Base-by-base conservation (phyloP, 2,329 filamentous ascomycete species). In the Neoascochyta sp. region DNA sequence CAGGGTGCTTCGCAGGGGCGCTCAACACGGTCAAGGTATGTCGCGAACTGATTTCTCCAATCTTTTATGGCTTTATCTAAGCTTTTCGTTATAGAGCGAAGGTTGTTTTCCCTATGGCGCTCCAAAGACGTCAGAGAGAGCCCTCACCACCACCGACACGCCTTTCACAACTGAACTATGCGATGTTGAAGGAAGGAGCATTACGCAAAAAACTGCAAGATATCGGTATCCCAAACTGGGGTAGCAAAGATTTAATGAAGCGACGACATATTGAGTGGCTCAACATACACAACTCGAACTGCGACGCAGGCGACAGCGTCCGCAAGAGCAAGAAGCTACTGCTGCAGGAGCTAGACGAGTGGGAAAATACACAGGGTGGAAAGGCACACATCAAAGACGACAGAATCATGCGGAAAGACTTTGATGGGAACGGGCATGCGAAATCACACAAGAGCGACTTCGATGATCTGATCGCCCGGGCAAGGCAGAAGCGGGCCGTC, bases 271-370 rank as follows among this genome's bases (percentile, higher is more conserved):
- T 78, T 14, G 92, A 98, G 62, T 98, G 89, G 89, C 74, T 92
- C 29, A 95, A 92, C 20, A 67, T 98, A 11, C 95, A 87, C 83
- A 98, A 98, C 60, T 86, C 93, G 8, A 98, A 98, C 57, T 95
- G 88, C 64, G 92, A 98, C 62, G 83, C 89, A 2, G 76, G 75
- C 19, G 69, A 70, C 2, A 87, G 87, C 0, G 40, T 47, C 11
- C 40, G 51, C 5, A 84, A 83, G 55, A 70, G 71, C 8, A 86
- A 85, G 42, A 54, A 66, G 5, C 81, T 92, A 34, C 63, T 98
- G 4, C 63, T 94, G 10, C 77, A 76, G 9, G 90, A 96, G 38
- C 62, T 98, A 9, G 83, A 90, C 13, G 64, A 76, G 1, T 96
- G 92, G 90, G 92, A 98, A 62, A 75, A 80, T 24, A 90, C 84